Evolutionary conservation across 306 rosid species (phyloP).

Genomic region (Fragaria nilgerrensis): DNA sequence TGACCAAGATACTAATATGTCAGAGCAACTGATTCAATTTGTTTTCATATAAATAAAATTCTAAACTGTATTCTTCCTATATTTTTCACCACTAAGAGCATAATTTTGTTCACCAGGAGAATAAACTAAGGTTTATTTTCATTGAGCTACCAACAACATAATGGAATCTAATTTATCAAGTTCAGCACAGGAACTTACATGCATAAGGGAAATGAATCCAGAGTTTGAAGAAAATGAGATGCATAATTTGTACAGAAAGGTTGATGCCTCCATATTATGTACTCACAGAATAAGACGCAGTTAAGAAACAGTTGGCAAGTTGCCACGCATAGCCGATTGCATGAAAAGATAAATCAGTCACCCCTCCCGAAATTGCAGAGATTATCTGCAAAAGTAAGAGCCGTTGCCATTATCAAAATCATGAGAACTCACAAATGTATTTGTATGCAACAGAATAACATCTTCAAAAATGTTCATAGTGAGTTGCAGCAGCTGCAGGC

Average conservation of each 20-base stretch:
- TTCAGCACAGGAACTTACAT: neutral
- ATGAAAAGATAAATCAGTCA: conserved; percentile 84
- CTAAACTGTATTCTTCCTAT: neutral
- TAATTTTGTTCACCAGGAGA: neutral
- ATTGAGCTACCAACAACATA: neutral
- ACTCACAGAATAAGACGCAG: conserved; percentile 98
- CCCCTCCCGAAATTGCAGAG: conserved; percentile 92
- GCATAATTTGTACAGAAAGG: neutral
- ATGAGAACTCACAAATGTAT: neutral
- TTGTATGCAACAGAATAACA: neutral
- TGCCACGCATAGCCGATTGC: conserved; percentile 91
- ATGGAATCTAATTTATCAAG: neutral
- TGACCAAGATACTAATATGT: neutral
- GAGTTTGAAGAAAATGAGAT: neutral
- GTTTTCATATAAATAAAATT: neutral
- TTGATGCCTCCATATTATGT: conserved; percentile 22
- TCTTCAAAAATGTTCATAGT: neutral
- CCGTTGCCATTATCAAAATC: neutral
- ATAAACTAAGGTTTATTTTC: neutral
- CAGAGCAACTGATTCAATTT: neutral
- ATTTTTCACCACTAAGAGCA: neutral
- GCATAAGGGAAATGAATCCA: neutral
- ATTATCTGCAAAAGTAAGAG: conserved; percentile 67
- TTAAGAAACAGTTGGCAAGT: conserved; percentile 81
- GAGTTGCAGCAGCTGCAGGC: conserved; percentile 2